These are phyloP conservation scores for Taxawa tesnikishii DNA, from an alignment of 2,329 filamentous ascomycete species.

Conservation along the genomic window DNA sequence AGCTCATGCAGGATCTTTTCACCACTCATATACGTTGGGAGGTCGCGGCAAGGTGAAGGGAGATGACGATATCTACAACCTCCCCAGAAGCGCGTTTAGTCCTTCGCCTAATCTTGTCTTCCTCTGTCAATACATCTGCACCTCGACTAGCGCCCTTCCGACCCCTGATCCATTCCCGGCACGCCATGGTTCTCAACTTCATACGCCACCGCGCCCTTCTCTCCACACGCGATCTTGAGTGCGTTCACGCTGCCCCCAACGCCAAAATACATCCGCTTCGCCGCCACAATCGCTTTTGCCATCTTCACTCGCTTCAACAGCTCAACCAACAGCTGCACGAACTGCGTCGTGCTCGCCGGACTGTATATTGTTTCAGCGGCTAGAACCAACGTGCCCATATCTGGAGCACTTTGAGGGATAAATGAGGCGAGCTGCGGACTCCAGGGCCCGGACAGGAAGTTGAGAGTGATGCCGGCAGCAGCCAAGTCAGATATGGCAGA, in stretches of 20 bases:
- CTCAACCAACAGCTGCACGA: slow-evolving; percentile 53
- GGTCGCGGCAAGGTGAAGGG: too few species aligned
- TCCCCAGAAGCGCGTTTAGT: too few species aligned
- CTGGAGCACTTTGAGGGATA: slow-evolving; percentile 27
- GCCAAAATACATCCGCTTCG: slow-evolving; percentile 74
- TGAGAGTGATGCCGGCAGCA: slow-evolving; percentile 41
- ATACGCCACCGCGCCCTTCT: slow-evolving; percentile 29
- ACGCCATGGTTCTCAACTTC: slow-evolving; percentile 36
- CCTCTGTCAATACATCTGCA: slow-evolving; percentile 26
- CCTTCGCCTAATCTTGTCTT: too few species aligned
- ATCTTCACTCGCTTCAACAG: slow-evolving; percentile 41
- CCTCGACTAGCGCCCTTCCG: slow-evolving; percentile 33
- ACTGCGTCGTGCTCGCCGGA: slow-evolving; percentile 55
- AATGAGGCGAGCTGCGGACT: slow-evolving; percentile 47
- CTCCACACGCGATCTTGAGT: slow-evolving; percentile 40
- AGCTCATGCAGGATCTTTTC: too few species aligned
- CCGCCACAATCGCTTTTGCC: slow-evolving; percentile 55
- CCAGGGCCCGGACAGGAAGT: slow-evolving; percentile 67
- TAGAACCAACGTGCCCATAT: slow-evolving; percentile 43
- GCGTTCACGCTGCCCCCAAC: slow-evolving; percentile 73
- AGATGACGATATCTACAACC: too few species aligned
- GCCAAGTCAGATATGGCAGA: slow-evolving; percentile 47
- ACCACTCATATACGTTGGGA: too few species aligned
- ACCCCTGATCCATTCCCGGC: slow-evolving; percentile 28
- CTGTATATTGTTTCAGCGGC: slow-evolving; percentile 79